phyloP scores from a whole-genome alignment of 768 basidiomycete species.

The Phallus indusiatus region DNA sequence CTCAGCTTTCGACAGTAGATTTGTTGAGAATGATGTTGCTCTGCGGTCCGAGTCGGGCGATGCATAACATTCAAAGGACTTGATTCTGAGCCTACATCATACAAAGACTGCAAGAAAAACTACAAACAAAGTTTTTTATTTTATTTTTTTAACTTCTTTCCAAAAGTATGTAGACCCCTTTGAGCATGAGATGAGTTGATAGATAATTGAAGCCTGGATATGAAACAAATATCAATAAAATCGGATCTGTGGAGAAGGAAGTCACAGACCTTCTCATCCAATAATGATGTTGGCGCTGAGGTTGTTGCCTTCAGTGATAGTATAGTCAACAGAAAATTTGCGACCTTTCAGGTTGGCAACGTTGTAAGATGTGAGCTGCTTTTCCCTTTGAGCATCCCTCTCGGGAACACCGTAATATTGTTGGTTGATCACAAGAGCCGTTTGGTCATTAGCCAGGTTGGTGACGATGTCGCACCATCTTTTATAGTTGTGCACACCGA shows the following conservation, averaged over 20 bases:
- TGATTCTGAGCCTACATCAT: no score
- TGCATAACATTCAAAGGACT: no score
- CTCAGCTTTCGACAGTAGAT: no score
- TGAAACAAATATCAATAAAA: no score
- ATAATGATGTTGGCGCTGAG: conserved; percentile 11
- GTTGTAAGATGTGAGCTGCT: conserved; percentile 4
- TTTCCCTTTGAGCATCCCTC: conserved; percentile 1
- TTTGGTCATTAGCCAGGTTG: conserved; percentile 1
- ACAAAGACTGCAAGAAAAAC: neutral
- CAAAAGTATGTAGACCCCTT: no score
- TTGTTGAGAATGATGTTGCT: no score
- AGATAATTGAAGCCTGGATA: no score
- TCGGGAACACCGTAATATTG: conserved; percentile 8
- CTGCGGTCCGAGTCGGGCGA: no score
- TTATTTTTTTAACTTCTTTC: no score
- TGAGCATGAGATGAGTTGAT: no score
- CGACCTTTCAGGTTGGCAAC: conserved; percentile 6
- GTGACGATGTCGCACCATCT: conserved; percentile 9
- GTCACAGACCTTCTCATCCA: neutral
- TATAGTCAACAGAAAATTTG: conserved; percentile 7
- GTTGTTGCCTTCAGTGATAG: conserved; percentile 9
- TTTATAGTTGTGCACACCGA: conserved; percentile 10
- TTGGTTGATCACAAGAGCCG: conserved; percentile 4
- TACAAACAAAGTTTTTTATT: no score
- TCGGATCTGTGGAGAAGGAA: no score